Evolutionary conservation across 73 alveolate genomes (phyloP), one percentile per base, ranked within the genome.

Genomic region (Effrenium voratum): DNA sequence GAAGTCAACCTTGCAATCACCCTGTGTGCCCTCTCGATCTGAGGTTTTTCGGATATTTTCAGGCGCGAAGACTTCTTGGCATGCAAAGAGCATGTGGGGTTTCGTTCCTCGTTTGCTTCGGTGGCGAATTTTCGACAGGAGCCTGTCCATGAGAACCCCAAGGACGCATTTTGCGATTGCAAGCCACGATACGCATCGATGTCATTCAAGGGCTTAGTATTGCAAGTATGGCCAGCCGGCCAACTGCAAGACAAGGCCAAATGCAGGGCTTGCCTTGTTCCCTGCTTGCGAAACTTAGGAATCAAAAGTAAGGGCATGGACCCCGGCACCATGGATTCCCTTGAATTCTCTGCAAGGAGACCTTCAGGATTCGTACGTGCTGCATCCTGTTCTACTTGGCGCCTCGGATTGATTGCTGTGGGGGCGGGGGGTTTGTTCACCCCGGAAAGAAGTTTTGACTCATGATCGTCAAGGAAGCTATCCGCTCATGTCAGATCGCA

Each of bases 141-240:
- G 36, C 63, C 81, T 22, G 82, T 85, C 44, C 94, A 85, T 32
- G 94, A 85, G 94, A 85, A 85, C 70, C 94, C 94, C 63, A 85
- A 85, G 94, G 94, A 84, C 93, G 8, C 43, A 46, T 28, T 19
- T n/a, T n/a, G n/a, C n/a, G n/a, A n/a, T n/a, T n/a, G n/a, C n/a
- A n/a, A n/a, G n/a, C n/a, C n/a, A n/a, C n/a, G n/a, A n/a, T 22
- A 52, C 68, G 68, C 30, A 22, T 52, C 68, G 22, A 52, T 3
- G 30, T 38, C 75, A 60, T 60, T 49, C 85, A 32, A n/a, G 3
- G 80, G 26, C 47, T n/a, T 32, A 52, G 10, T 10, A 19, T 52
- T 40, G 6, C 0, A 63, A 63, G 77, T 63, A 30, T 40, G n/a
- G n/a, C n/a, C n/a, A n/a, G n/a, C n/a, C n/a, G 41, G 2, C 28